Evolutionary conservation across 1,284 basidiomycete species (phyloP), one percentile per base, ranked within the genome.

Genomic region (Papiliotrema laurentii): DNA sequence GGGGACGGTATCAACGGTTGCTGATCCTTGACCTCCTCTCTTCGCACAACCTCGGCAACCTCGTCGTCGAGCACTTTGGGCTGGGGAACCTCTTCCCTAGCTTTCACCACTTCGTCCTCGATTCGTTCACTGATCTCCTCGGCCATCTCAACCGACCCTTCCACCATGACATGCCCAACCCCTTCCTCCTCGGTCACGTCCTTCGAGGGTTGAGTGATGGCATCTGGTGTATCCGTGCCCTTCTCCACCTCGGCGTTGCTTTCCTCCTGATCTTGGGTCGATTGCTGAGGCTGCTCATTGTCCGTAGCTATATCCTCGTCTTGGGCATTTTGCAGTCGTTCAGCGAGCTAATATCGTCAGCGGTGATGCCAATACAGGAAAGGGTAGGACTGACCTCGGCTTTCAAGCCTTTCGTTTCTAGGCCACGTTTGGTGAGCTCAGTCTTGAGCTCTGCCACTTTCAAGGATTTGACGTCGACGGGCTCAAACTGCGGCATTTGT

Each of bases 401-500:
- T 57, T 74, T 74, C 3, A 71, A 49, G 1, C 69, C 68, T 28
- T 59, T 65, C 5, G 63, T 64, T 3, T 62, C 55, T 3, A 73
- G 56, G 1, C 65, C 69, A 4, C 71, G 50, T 34, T 63, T 65
- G 1, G 58, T 44, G n/a, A 74, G 63, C 56, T 74, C 68, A 13
- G 66, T 66, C 51, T 68, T 68, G 45, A 74, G 64, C 47, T 74
- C 71, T 26, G 61, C 64, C 14, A 72, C 69, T 43, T 70, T 69
- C 45, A 72, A 60, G 14, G 42, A 22, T 19, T 44, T 34, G n/a
- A 44, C 31, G 28, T 44, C 28, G 42, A 31, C 42, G 18, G 18
- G 19, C 16, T 41, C 19, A 22, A 24, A 31, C 30, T 31, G 10
- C 16, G 30, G 30, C 36, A 38, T 21, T n/a, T n/a, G n/a, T n/a